These are phyloP conservation scores for Fistulinella prunicolor DNA, from an alignment of 768 basidiomycete species.

Conservation along the genomic window DNA sequence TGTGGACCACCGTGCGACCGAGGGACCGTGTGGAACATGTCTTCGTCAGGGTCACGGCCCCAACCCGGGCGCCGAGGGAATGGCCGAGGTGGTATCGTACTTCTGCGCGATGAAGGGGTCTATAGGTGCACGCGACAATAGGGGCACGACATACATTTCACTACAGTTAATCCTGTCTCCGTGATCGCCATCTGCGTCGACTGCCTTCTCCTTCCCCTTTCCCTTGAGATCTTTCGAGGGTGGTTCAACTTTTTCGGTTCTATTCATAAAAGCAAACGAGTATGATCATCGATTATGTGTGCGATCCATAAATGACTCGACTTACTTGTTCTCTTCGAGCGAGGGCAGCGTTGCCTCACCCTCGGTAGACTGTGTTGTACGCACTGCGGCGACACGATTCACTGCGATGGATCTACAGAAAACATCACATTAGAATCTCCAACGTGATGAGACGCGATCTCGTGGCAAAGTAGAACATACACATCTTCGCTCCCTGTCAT, in stretches of 20 bases:
- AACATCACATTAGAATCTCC: not conserved
- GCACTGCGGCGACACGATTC: not conserved
- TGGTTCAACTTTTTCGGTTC: not conserved
- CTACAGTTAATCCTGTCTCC: too few species aligned
- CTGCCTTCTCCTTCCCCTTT: not conserved
- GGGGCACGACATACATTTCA: not conserved
- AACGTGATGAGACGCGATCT: too few species aligned
- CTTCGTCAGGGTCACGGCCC: conserved; percentile 7
- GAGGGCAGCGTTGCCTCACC: too few species aligned
- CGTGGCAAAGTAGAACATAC: not conserved
- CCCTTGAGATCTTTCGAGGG: not conserved
- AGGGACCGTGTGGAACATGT: conserved; percentile 3
- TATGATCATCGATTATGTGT: not conserved
- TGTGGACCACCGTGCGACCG: not conserved
- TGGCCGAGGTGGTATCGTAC: not conserved
- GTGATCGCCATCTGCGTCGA: not conserved
- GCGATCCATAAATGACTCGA: not conserved
- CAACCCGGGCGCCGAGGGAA: not conserved
- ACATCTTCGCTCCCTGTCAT: not conserved
- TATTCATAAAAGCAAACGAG: not conserved
- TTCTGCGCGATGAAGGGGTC: too few species aligned
- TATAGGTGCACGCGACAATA: too few species aligned
- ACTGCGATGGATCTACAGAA: not conserved
- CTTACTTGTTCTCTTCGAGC: not conserved
- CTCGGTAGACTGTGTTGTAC: not conserved